Evolutionary conservation across 176 grass and related monocot genomes (phyloP).

Genomic region (Lolium perenne): DNA sequence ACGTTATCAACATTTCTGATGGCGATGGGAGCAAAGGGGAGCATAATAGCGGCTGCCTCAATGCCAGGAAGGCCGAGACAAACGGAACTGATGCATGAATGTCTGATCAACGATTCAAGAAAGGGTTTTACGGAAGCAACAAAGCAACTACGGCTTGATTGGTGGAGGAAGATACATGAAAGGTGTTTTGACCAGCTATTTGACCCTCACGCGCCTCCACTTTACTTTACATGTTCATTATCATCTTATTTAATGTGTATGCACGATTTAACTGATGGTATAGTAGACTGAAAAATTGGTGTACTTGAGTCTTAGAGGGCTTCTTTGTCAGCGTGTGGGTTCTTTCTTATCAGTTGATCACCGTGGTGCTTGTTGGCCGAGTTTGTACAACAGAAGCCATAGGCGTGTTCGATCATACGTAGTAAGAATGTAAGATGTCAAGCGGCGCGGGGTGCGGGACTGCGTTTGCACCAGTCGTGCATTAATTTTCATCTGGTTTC

Average conservation of each 20-base stretch:
- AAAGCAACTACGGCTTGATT: not conserved
- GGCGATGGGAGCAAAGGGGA: not conserved
- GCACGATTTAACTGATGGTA: not conserved
- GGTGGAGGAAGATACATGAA: no score
- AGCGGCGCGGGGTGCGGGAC: no score
- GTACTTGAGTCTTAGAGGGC: not conserved
- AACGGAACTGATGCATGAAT: conserved; percentile 25
- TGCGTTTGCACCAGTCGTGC: no score
- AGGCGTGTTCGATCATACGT: no score
- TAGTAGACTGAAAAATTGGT: conserved; percentile 31
- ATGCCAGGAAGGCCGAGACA: not conserved
- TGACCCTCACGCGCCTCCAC: not conserved
- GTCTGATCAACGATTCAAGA: not conserved
- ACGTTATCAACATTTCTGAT: no score
- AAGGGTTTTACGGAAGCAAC: not conserved
- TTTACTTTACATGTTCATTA: not conserved
- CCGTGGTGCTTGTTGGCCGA: not conserved
- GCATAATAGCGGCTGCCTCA: conserved; percentile 2
- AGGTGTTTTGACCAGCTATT: not conserved
- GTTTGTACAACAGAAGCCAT: no score
- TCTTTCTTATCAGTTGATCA: not conserved
- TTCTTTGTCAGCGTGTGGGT: not conserved
- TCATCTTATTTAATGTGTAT: not conserved
- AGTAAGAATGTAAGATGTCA: no score
- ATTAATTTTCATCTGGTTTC: no score